Base-by-base conservation (phyloP, 225 moss, liverwort and hornwort species). In the Bryum argenteum region DNA sequence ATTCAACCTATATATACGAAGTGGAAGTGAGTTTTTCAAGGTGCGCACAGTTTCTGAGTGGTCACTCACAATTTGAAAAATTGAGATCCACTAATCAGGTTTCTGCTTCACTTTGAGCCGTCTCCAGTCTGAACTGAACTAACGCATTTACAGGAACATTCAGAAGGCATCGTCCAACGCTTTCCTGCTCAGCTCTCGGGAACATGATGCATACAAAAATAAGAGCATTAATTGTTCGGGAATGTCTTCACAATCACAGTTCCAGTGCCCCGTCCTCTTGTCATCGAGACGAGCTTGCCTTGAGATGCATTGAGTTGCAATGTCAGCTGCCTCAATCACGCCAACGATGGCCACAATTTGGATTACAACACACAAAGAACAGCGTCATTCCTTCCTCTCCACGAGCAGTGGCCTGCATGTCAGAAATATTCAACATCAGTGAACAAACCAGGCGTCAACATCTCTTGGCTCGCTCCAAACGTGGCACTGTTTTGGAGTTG, bases 321-420 rank as follows among this genome's bases (percentile, higher is more conserved):
- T 54, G 71, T 60, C 65, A 72, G 50, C 37, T 52, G 61, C 47
- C 23, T 93, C 72, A 96, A 75, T 96, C 96, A 81, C 96, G 91
- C 96, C 96, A 96, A 57, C 96, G 89, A 79, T 91, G 88, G 54
- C 96, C 96, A 66, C 96, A 96, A 69, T 96, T 96, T 69, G 91
- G 89, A 79, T 96, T 96, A 78, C 96, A 96, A 61, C 96, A 93
- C 57, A 96, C 96, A 20, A 96, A 96, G 67, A 96, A 96, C 26
- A 96, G 80, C 11, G 96, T 91, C 96, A 96, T 96, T 16, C 96
- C 96, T 78, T 96, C 96, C 78, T 96, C 93, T 65, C 96, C 96
- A 85, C 96, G 89, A 42, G 96, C 83, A 71, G 96, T 96, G 20
- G 96, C 96, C 96, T 96, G 89, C 76, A 75, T 8, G 18, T 47